phyloP scores from a whole-genome alignment of 2,329 filamentous ascomycete genomes.

The Botryotinia globosa region DNA sequence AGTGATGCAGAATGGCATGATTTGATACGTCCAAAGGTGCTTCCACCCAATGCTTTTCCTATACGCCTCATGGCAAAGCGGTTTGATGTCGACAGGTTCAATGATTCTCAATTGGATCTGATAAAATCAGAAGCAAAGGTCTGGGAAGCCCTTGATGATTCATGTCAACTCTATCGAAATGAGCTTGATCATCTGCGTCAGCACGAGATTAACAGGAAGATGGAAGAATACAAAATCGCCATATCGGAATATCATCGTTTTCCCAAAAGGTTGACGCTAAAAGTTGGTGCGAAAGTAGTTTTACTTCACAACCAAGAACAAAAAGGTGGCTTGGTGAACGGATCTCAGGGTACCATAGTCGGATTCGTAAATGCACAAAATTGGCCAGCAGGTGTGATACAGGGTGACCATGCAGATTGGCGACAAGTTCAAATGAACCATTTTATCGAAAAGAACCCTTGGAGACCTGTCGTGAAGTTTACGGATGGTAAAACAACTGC shows the following conservation, averaged over 20 bases:
- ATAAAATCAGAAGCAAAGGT: conserved; percentile 18
- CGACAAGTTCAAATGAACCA: neutral
- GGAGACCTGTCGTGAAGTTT: conserved; percentile 29
- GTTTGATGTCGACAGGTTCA: conserved; percentile 26
- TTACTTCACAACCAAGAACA: conserved; percentile 29
- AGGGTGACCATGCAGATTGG: conserved; percentile 1
- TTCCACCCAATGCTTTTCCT: conserved; percentile 25
- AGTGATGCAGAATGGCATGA: conserved; percentile 29
- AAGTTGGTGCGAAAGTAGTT: conserved; percentile 35
- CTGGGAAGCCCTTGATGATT: conserved; percentile 28
- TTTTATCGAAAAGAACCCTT: conserved; percentile 9
- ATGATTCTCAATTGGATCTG: conserved; percentile 21
- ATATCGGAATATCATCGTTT: conserved; percentile 29
- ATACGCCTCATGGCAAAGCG: conserved; percentile 31
- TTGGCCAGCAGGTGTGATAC: neutral
- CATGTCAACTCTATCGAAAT: conserved; percentile 2
- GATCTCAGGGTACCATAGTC: conserved; percentile 33
- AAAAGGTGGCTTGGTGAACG: conserved; percentile 32
- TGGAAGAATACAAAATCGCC: conserved; percentile 21
- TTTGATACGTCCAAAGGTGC: conserved; percentile 24
- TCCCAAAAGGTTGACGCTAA: conserved; percentile 24
- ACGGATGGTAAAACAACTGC: conserved; percentile 20
- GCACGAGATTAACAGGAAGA: conserved; percentile 16
- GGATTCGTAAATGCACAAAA: conserved; percentile 25
- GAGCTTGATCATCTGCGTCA: conserved; percentile 7